Base-by-base conservation (phyloP, 2,329 filamentous ascomycete species). In the Thelonectria olida region DNA sequence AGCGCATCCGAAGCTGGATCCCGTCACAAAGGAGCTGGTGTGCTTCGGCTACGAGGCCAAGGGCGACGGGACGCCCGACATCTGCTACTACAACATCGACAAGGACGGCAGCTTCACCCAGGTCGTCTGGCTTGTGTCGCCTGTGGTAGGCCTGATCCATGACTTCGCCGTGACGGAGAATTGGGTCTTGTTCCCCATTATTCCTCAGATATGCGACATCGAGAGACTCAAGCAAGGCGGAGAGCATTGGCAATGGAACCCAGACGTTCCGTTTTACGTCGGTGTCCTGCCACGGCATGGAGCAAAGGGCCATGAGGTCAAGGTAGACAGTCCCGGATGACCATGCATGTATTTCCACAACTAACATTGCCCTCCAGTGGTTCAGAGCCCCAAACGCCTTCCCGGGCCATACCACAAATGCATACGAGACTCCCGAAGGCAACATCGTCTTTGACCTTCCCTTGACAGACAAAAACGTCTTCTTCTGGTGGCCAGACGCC, bases 111-210 rank as follows among this genome's bases (percentile, higher is more conserved):
- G 19, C 3, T 41, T 58, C 39, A 53, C 55, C 1, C 28, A 58
- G 23, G 19, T 39, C 2, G 41, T 53, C 12, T 58, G 55, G 55
- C 13, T 58, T 10, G 27, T 53, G 7, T 9, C 41, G 3, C 55
- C 55, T 2, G 39, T 41, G 2, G 39, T 47, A 1, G 49, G 12
- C 7, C 45, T 58, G 55, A 58, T 58, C 12, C 55, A 58, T n/a
- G 55, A 58, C 13, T 58, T 58, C 41, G 48, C 39, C 12, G 55
- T 53, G 7, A 58, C 55, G 7, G 42, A 58, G 22, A 58, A 58
- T 28, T 58, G 49, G 48, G 55, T 58, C 4, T 20, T 58, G n/a
- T 58, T 58, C 20, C 54, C 54, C 7, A 58, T 58, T 6, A 58
- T 55, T 3, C 52, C 52, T 19, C 52, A 55, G 19, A 25, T 15